These are phyloP conservation scores for Colletotrichum orchidophilum DNA, from an alignment of 2,329 filamentous ascomycete species.

Conservation along the genomic window DNA sequence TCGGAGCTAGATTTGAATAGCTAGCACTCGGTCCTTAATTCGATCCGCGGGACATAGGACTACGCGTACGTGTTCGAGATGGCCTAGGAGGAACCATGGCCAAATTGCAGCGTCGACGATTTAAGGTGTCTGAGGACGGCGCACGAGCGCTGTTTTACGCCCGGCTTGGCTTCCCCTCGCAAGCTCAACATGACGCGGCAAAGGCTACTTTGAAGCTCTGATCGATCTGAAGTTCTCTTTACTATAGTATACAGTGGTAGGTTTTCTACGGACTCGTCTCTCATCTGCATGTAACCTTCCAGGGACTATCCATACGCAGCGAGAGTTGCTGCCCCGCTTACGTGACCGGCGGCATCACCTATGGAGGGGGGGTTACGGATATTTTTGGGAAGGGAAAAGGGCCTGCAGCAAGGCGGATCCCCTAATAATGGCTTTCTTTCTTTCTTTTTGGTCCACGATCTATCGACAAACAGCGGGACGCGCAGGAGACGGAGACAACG, in stretches of 20 bases:
- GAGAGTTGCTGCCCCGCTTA: background rate
- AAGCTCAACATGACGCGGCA: background rate
- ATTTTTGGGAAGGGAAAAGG: constrained; percentile 1
- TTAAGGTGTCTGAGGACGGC: constrained; percentile 5
- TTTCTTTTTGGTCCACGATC: no score
- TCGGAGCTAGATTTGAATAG: background rate
- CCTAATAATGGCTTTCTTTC: background rate
- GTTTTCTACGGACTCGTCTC: background rate
- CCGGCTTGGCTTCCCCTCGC: background rate
- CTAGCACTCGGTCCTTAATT: background rate
- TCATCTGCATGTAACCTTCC: constrained; percentile 3
- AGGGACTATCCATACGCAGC: background rate
- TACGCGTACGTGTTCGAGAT: constrained; percentile 32
- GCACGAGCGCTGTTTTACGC: constrained; percentile 5
- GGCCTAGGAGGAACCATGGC: constrained; percentile 16
- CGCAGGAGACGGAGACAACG: background rate
- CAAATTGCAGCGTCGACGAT: background rate
- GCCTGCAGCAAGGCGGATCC: background rate
- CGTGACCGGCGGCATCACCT: constrained; percentile 1
- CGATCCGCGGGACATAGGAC: constrained; percentile 20
- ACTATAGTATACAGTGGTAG: background rate
- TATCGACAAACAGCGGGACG: constrained; percentile 7
- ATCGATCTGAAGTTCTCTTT: background rate
- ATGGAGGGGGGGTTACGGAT: background rate
- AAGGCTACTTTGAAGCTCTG: background rate